Percentiles rank a stretch among this genome's conserved stretches.
phyloP scores from a whole-genome alignment of 2,329 filamentous ascomycete genomes.

The Cladophialophora chaetospira region DNA sequence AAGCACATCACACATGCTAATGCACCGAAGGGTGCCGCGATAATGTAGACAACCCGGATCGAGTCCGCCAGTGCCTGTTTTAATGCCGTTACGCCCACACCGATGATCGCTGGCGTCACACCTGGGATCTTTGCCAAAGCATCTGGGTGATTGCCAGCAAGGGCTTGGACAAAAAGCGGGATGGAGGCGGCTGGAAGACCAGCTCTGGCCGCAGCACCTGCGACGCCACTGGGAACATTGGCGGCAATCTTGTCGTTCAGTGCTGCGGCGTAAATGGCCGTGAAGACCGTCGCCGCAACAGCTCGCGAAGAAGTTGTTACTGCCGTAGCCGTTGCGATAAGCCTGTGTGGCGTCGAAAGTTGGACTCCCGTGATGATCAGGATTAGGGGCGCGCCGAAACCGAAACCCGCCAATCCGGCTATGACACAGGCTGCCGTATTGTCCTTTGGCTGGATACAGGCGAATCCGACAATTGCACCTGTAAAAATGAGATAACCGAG shows the following conservation, averaged over 20 bases:
- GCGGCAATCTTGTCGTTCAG: constrained; percentile 16
- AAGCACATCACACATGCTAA: constrained; percentile 25
- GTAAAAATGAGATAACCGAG: constrained; percentile 28
- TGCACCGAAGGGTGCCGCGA: constrained; percentile 25
- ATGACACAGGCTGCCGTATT: constrained; percentile 10
- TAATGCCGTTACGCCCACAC: constrained; percentile 9
- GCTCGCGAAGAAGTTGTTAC: constrained; percentile 28
- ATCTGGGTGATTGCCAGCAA: constrained; percentile 22
- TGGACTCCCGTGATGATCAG: constrained; percentile 30
- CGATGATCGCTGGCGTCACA: constrained; percentile 20
- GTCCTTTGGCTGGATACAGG: constrained; percentile 23
- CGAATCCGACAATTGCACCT: constrained; percentile 23
- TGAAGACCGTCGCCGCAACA: constrained; percentile 27
- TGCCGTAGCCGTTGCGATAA: constrained; percentile 31
- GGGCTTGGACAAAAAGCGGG: constrained; percentile 18
- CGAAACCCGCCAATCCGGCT: constrained; percentile 22
- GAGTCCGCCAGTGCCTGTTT: constrained; percentile 30
- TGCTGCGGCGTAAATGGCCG: constrained; percentile 27
- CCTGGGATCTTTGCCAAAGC: constrained; percentile 16
- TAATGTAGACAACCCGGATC: constrained; percentile 27
- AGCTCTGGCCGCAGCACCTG: constrained; percentile 14
- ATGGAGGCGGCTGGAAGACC: constrained; percentile 22
- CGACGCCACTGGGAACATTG: constrained; percentile 23
- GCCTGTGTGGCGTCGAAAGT: constrained; percentile 25
- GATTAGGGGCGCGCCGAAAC: constrained; percentile 27